phyloP scores from a whole-genome alignment of 2,329 filamentous ascomycete genomes.

The Aspergillus alliaceus region DNA sequence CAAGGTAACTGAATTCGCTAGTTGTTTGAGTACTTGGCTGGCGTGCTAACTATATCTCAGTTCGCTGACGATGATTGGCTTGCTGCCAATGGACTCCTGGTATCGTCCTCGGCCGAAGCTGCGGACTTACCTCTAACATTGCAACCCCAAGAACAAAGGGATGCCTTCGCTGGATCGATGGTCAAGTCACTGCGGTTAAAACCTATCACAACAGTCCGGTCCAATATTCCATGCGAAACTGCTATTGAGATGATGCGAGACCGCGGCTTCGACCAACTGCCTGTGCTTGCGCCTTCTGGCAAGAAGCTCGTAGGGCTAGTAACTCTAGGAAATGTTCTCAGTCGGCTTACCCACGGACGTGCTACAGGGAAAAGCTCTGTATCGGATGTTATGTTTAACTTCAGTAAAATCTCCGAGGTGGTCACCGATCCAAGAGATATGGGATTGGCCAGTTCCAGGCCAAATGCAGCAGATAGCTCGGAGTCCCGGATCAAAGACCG shows the following conservation, averaged over 20 bases:
- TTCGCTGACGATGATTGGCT: constrained; percentile 99
- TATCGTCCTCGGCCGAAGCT: constrained; percentile 54
- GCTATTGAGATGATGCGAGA: constrained; percentile 98
- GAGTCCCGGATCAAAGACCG: constrained; percentile 52
- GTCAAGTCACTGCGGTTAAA: constrained; percentile 84
- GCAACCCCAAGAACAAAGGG: constrained; percentile 46
- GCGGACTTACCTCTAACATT: constrained; percentile 32
- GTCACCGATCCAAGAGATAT: constrained; percentile 81
- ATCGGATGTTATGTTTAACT: constrained; percentile 94
- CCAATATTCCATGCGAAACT: constrained; percentile 71
- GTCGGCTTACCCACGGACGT: constrained; percentile 81
- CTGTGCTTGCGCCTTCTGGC: constrained; percentile 72
- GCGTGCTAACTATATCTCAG: constrained; percentile 38
- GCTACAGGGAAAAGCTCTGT: constrained; percentile 73
- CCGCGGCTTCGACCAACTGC: constrained; percentile 95
- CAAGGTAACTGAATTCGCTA: constrained; percentile 56
- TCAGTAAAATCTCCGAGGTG: constrained; percentile 81
- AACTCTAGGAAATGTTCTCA: constrained; percentile 90
- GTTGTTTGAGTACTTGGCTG: not conserved
- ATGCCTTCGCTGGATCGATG: constrained; percentile 76
- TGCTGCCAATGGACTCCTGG: constrained; percentile 88
- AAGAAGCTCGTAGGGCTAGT: constrained; percentile 84
- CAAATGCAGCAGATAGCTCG: constrained; percentile 20
- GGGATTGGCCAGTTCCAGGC: constrained; percentile 32
- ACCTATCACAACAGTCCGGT: constrained; percentile 82